Conservation (phyloP, 495 filamentous ascomycete genomes). For the Daldinia loculata region DNA sequence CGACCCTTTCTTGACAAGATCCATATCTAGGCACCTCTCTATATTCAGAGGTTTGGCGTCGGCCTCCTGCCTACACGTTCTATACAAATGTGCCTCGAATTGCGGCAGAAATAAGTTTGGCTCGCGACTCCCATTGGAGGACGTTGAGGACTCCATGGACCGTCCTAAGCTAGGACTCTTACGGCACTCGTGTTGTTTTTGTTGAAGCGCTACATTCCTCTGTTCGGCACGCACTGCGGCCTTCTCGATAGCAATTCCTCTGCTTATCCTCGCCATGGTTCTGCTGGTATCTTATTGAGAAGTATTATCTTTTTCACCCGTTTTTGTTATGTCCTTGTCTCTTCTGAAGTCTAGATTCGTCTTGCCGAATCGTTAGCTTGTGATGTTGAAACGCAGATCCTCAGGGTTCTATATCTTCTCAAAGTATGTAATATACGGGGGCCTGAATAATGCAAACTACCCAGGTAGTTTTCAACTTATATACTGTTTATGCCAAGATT, state of each 20-base stretch:
- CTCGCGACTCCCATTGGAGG: not conserved
- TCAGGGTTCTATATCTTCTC: not conserved
- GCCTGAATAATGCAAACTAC: not conserved
- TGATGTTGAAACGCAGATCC: not conserved
- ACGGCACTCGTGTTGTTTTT: not conserved
- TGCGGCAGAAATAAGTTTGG: not conserved
- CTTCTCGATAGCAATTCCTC: constrained; percentile 22
- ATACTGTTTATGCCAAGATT: not conserved
- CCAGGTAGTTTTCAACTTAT: not conserved
- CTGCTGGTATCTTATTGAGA: too few relatives aligned
- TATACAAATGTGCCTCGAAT: not conserved
- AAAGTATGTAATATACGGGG: not conserved
- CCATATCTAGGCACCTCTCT: constrained; percentile 31
- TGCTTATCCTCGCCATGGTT: not conserved
- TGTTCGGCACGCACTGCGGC: constrained; percentile 19
- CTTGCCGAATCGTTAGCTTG: not conserved
- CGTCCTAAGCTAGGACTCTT: not conserved
- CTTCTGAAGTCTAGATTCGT: not conserved
- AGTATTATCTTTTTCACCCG: too few relatives aligned
- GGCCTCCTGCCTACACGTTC: not conserved
- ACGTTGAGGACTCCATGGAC: not conserved
- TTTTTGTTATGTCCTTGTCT: too few relatives aligned
- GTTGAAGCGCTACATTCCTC: not conserved
- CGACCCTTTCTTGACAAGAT: constrained; percentile 12
- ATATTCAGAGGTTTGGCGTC: constrained; percentile 4